Base-by-base conservation (phyloP, 2,329 filamentous ascomycete genomes). In the Arachnomyces sp. region DNA sequence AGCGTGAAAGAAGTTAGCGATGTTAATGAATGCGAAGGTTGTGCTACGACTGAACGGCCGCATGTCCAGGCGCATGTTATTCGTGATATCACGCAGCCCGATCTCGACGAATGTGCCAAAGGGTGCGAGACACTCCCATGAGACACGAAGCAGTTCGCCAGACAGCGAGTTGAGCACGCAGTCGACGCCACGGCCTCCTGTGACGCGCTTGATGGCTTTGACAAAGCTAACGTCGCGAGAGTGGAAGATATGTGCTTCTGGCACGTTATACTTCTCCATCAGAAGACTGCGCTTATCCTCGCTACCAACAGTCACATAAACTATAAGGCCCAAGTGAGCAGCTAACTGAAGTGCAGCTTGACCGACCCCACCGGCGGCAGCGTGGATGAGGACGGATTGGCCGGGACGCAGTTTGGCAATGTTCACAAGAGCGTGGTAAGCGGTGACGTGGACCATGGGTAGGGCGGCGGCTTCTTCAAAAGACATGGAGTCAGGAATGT, bases 401-500 rank as follows among this genome's bases (percentile, higher is more conserved):
- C n/a, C n/a, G n/a, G n/a, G n/a, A n/a, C 20, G 11, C 3, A 47
- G 34, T 4, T 36, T 13, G 12, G 37, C 46, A 11, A 38, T 14
- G 18, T 46, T 16, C 9, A 43, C 12, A 11, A 47, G 40, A 12
- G 43, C 28, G 20, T 46, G 25, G 18, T 30, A 46, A 9, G 44
- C 46, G 29, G 44, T 47, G 16, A 28, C 34, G 28, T 38, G 41
- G 9, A 39, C 44, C n/a, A 34, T 14, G 13, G 44, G 46, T 7
- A 47, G 7, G 2, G 53, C 51, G 28, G 55, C 55, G 9, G 55
- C 57, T 7, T 51, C 40, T 25, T 55, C 46, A n/a, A 51, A 49
- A 1, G 52, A 39, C 43, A 59, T 49, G 7, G 37, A 31, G 2
- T 49, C 46, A 2, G 57, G 57, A 11, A 74, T 63, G 1, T 53